Evolutionary conservation across 352 stramenopile genomes (phyloP).

Genomic region (Globisporangium cederbergense): DNA sequence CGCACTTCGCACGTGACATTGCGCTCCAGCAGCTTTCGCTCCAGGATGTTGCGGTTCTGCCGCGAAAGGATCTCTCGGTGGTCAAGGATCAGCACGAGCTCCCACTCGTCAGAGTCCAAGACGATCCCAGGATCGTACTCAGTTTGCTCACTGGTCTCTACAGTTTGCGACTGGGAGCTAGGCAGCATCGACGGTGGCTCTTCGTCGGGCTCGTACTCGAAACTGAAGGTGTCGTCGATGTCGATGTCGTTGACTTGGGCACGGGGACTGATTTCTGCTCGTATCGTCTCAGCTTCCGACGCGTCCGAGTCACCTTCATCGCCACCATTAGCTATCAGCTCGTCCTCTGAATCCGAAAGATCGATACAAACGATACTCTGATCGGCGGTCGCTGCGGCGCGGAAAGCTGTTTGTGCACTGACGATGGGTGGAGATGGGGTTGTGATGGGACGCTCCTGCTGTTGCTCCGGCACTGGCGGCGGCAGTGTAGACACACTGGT

Average conservation of each 20-base stretch:
- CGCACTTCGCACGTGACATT: slow-evolving; percentile 83
- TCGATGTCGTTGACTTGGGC: background rate
- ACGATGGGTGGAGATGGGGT: background rate
- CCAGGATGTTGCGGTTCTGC: slow-evolving; percentile 66
- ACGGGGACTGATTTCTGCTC: slow-evolving; percentile 8
- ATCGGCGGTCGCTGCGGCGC: slow-evolving; percentile 1
- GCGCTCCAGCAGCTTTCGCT: slow-evolving; percentile 74
- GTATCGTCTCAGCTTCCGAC: slow-evolving; percentile 19
- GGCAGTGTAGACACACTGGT: background rate
- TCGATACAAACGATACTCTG: slow-evolving; percentile 29
- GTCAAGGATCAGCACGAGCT: slow-evolving; percentile 78
- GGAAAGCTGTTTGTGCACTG: background rate
- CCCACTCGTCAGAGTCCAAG: slow-evolving; percentile 51
- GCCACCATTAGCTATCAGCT: background rate
- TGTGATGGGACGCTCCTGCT: background rate
- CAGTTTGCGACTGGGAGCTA: background rate
- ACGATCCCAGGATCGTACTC: slow-evolving; percentile 13
- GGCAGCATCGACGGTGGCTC: slow-evolving; percentile 3
- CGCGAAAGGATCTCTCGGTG: slow-evolving; percentile 78
- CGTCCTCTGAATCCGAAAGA: slow-evolving; percentile 38
- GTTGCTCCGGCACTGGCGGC: background rate
- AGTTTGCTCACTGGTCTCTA: background rate
- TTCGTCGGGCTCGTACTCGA: slow-evolving; percentile 15
- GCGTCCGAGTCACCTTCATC: slow-evolving; percentile 1
- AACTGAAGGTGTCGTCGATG: slow-evolving; percentile 2